Evolutionary conservation across 345 rosid species (phyloP), one percentile per base, ranked within the genome.

Genomic region (Microthlaspi erraticum): DNA sequence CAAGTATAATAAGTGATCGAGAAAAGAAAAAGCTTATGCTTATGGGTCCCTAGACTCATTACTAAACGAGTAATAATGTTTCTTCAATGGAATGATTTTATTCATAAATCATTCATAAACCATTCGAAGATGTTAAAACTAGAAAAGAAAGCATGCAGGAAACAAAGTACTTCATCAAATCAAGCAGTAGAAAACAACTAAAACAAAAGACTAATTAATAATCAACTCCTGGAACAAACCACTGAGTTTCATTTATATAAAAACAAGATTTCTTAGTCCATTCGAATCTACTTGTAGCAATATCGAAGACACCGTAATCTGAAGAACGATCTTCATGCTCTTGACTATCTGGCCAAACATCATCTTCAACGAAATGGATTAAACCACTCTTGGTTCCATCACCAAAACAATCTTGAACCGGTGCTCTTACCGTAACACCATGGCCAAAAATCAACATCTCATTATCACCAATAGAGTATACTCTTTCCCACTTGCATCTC

Each of bases 371-470:
- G 3, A 68, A 68, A 45, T 2, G n/a, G 10, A 56, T 56, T 3
- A 45, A 3, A 45, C 7, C 64, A 68, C 64, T n/a, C 55, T 45
- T 68, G 16, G 10, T 34, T 55, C 72, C 72, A 13, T 56, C 16
- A 68, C 55, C 55, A 43, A 33, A 14, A 51, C 36, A 2, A 56
- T 44, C 55, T 43, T 32, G 13, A 55, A 41, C 64, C 36, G 49
- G 64, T 41, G 32, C 46, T 37, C 6, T 58, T 6, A 54, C 20
- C 1, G 53, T 42, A 54, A 54, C 14, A 12, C 72, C 63, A 5
- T 67, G 63, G 55, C 63, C 72, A 67, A 67, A 67, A 43, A 33
- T 6, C 33, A 67, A 32, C 63, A 43, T 67, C 53, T 67, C 42
- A 50, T 48, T 48, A 29, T 65, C 70, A 38, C 70, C 63, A 17